These are phyloP conservation scores for Thermomyces lanuginosus DNA, from an alignment of 2,329 filamentous ascomycete species.

Conservation along the genomic window DNA sequence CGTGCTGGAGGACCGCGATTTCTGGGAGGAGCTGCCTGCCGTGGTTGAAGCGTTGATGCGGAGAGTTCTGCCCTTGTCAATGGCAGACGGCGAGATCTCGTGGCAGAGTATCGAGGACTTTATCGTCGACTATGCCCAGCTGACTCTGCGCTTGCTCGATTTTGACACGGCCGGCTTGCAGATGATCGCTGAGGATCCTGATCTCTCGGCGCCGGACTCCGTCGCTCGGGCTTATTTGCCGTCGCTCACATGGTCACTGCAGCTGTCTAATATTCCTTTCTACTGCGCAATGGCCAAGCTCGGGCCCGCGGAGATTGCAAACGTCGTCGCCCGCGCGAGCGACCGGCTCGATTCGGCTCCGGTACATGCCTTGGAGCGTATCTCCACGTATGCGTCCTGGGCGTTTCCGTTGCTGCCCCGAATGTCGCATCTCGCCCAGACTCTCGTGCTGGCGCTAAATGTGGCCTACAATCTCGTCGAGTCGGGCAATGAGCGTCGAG, in stretches of 20 bases:
- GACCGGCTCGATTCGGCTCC: conserved; percentile 14
- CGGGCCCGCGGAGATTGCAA: conserved; percentile 13
- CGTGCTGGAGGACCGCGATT: conserved; percentile 24
- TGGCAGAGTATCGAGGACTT: conserved; percentile 26
- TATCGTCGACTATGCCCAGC: conserved; percentile 22
- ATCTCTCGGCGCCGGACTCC: conserved; percentile 14
- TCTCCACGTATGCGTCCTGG: conserved; percentile 17
- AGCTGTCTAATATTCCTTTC: conserved; percentile 20
- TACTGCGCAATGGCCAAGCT: conserved; percentile 18
- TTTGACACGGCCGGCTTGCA: conserved; percentile 23
- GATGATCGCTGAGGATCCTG: conserved; percentile 13
- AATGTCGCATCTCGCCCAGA: conserved; percentile 13
- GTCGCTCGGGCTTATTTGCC: conserved; percentile 20
- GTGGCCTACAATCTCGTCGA: conserved; percentile 16
- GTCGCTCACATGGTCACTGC: conserved; percentile 20
- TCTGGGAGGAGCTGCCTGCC: conserved; percentile 30
- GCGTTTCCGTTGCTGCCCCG: conserved; percentile 15
- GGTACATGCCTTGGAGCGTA: conserved; percentile 11
- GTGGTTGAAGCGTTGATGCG: conserved; percentile 26
- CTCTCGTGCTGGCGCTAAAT: conserved; percentile 11
- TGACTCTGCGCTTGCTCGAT: conserved; percentile 26
- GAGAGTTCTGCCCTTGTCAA: conserved; percentile 19
- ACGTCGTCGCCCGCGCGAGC: conserved; percentile 16
- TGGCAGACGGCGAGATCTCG: conserved; percentile 15
- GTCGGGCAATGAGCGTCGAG: conserved; percentile 13